Evolutionary conservation across 495 filamentous ascomycete genomes (phyloP).

Genomic region (Daldinia decipiens): DNA sequence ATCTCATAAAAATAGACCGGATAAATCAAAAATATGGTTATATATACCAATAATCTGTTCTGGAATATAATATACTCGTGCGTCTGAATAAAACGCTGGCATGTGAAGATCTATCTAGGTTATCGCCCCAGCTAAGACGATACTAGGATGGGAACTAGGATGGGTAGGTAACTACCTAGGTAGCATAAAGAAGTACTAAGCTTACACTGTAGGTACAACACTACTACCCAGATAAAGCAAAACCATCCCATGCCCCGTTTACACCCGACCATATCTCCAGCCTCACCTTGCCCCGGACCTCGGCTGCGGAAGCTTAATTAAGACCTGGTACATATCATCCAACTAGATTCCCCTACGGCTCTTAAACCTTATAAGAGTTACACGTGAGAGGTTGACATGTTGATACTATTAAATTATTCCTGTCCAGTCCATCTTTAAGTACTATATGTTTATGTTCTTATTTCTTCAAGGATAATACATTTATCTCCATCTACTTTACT

Average conservation of each 20-base stretch:
- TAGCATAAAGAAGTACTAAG: background rate
- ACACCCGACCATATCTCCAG: conserved; percentile 9
- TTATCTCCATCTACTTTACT: background rate
- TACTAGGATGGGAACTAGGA: background rate
- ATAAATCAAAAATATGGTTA: background rate
- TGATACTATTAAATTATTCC: background rate
- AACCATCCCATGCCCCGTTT: background rate
- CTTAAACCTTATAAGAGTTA: background rate
- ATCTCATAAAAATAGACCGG: background rate
- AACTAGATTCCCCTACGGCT: background rate
- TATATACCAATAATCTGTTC: background rate
- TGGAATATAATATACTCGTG: background rate
- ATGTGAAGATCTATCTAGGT: conserved; percentile 16
- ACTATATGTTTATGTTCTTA: background rate
- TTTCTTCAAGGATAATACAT: background rate
- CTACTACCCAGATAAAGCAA: background rate
- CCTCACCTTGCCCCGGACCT: conserved; percentile 11
- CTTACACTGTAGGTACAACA: background rate
- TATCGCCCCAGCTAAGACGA: background rate
- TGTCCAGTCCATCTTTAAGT: background rate
- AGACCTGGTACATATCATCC: background rate
- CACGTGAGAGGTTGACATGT: background rate
- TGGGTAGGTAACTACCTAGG: background rate
- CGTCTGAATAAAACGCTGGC: background rate
- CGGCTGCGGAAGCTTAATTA: conserved; percentile 5